Base-by-base conservation (phyloP, 768 basidiomycete genomes). In the Myochromella boudieri region DNA sequence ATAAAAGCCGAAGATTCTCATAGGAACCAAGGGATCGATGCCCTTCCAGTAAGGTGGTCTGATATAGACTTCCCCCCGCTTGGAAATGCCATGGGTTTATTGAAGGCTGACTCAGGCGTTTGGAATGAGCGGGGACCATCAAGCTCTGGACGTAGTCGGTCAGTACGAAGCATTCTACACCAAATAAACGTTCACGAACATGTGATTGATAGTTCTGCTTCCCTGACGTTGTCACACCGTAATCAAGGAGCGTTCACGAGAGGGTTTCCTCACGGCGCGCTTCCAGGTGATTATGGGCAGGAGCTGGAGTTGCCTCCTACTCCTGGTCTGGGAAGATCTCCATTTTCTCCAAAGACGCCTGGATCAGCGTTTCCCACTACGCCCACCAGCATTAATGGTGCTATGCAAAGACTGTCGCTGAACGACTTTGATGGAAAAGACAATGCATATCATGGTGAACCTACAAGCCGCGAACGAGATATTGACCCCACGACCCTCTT, bases 401-500 rank as follows among this genome's bases (percentile, higher is more conserved):
- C 68, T 49, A 56, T 67, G 37, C 66, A 62, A 46, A 59, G 55
- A 36, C 45, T 60, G 53, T 48, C 62, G 40, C 49, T 63, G 44
- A 56, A 64, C 22, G 58, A 54, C 24, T 61, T 58, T 22, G 58
- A 61, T 27, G 47, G 25, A 22, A 60, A 63, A 33, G 60, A 62
- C n/a, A 49, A 52, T 12, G 44, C 38, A 17, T 40, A 38, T 18
- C 59, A 62, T 28, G 27, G 40, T n/a, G 52, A 59, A 20, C 36
- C 29, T 36, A 14, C 36, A 17, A 51, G 46, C 21, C 59, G 60
- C n/a, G 66, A 70, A 25, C 66, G 68, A 45, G 71, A 76, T 18
- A 61, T 84, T 11, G 86, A 90, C 59, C 84, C 82, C 0, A 80
- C 74, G 2, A 82, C 85, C 1, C 70, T 91, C 22, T 91, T 90